These are phyloP conservation scores for Hippophae tibetana DNA, from an alignment of 306 rosid species.

Conservation along the genomic window DNA sequence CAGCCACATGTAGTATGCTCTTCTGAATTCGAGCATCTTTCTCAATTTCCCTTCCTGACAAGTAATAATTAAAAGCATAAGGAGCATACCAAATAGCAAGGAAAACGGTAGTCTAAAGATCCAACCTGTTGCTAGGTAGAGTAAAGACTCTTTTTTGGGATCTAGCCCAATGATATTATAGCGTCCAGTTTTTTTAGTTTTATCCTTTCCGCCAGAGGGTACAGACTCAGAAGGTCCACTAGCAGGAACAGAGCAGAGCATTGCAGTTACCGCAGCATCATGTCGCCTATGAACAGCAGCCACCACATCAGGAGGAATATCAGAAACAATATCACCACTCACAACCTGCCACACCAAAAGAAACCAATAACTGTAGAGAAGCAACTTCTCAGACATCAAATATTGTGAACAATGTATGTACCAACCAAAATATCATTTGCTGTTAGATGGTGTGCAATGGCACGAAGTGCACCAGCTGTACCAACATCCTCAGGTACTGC, in stretches of 20 bases:
- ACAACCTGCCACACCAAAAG: constrained; percentile 62
- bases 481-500: constrained; percentile 96
- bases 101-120: constrained; percentile 6
- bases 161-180: constrained; percentile 88
- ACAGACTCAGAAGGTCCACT: constrained; percentile 76
- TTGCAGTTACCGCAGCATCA: constrained; percentile 85
- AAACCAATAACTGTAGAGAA: constrained; percentile 13
- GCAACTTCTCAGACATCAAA: constrained; percentile 10
- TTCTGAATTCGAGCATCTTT: constrained; percentile 86
- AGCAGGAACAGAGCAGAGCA: constrained; percentile 85
- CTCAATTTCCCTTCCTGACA: constrained; percentile 71
- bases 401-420: constrained; percentile 1
- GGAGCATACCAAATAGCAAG: constrained; percentile 9
- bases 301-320: constrained; percentile 87
- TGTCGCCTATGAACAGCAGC: constrained; percentile 96
- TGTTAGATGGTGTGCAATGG: constrained; percentile 67
- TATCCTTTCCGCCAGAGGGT: constrained; percentile 87
- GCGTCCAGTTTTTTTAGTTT: constrained; percentile 67
- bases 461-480: constrained; percentile 91
- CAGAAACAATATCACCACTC: constrained; percentile 94
- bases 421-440: constrained; percentile 82
- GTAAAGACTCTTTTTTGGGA: constrained; percentile 69
- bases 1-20: constrained; percentile 72
- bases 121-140: constrained; percentile 84
- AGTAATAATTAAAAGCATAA: constrained; percentile 14